Percentiles rank a stretch among this genome's conserved stretches.
phyloP scores from a whole-genome alignment of 805 yeast genomes.

The Metschnikowia drakensbergensis region DNA sequence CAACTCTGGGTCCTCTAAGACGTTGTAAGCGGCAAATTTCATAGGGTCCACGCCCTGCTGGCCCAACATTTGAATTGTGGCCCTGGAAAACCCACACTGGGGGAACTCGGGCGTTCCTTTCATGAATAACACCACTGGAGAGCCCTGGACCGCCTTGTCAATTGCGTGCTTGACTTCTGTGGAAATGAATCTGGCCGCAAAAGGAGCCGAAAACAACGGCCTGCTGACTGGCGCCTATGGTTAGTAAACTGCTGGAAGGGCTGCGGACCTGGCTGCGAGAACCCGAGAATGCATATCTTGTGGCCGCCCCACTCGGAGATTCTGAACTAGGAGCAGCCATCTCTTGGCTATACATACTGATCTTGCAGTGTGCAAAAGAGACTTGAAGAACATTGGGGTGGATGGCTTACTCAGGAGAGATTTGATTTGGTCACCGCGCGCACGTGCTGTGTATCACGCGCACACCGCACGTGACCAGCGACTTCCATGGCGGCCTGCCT shows the following conservation, averaged over 20 bases:
- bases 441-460: neutral
- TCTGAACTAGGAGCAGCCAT: too few species aligned
- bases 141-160: constrained; percentile 76
- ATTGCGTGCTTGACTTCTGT: constrained; percentile 81
- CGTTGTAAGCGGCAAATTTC: constrained; percentile 96
- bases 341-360: constrained; percentile 8
- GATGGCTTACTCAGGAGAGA: constrained; percentile 9
- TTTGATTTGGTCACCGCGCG: constrained; percentile 3
- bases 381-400: constrained; percentile 8
- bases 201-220: neutral
- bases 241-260: neutral
- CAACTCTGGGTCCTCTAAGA: constrained; percentile 88
- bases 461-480: neutral
- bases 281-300: too few species aligned
- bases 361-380: constrained; percentile 13
- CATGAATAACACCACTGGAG: constrained; percentile 96
- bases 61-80: constrained; percentile 88
- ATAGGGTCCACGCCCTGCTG: constrained; percentile 96
- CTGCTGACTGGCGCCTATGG: neutral
- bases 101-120: constrained; percentile 98
- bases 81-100: constrained; percentile 95
- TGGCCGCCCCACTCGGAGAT: too few species aligned
- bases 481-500: neutral
- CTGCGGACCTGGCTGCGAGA: neutral
- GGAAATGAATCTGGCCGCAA: constrained; percentile 49